A percentile compares a stretch with the other conserved stretches of the same genome.
Conservation (phyloP, 768 basidiomycete species). For the Russula vinacea region DNA sequence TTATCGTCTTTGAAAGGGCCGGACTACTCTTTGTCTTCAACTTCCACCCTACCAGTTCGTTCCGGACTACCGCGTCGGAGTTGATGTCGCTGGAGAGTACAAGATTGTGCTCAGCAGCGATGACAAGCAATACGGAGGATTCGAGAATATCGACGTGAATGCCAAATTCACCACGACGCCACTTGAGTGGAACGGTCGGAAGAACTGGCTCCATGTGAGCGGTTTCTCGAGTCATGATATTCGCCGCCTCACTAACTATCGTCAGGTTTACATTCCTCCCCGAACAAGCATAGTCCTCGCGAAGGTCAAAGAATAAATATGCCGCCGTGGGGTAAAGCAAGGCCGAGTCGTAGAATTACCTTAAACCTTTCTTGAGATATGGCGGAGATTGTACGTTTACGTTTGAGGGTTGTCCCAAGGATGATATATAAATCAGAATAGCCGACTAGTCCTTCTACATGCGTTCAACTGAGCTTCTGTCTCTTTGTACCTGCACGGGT, state of each 20-base stretch:
- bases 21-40: constrained; percentile 96
- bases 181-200: constrained; percentile 88
- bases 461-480: constrained; percentile 28
- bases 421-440: constrained; percentile 16
- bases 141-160: constrained; percentile 67
- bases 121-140: constrained; percentile 86
- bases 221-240: constrained; percentile 10
- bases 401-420: not conserved
- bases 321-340: not conserved
- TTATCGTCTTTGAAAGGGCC: constrained; percentile 91
- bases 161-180: constrained; percentile 75
- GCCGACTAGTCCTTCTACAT: constrained; percentile 11
- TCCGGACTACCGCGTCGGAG: constrained; percentile 90
- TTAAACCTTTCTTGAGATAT: constrained; percentile 7
- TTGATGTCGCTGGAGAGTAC: constrained; percentile 84
- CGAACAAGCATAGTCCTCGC: constrained; percentile 66
- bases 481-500: constrained; percentile 30
- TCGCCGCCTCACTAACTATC: not conserved
- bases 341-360: not conserved
- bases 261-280: constrained; percentile 67
- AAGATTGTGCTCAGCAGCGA: constrained; percentile 77
- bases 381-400: constrained; percentile 7
- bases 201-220: constrained; percentile 82
- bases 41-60: constrained; percentile 90
- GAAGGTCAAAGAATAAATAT: constrained; percentile 34